Evolutionary conservation across 2,329 filamentous ascomycete genomes (phyloP).

Genomic region (Penicillium sp.): DNA sequence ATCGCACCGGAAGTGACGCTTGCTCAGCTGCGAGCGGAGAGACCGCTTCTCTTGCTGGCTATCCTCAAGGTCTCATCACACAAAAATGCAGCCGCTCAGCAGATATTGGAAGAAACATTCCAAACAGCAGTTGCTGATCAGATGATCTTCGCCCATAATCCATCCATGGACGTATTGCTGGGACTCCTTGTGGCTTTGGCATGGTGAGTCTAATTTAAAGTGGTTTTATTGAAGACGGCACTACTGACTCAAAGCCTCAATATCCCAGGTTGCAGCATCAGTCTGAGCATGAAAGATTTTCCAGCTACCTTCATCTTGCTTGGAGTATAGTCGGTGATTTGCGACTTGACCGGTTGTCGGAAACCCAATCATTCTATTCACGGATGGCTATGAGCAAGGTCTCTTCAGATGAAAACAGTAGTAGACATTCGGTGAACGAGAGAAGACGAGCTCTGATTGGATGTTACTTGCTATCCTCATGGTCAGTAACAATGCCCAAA

Average conservation of each 20-base stretch:
- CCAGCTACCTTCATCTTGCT: constrained; percentile 1
- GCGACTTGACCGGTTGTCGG: not conserved
- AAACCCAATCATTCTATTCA: not conserved
- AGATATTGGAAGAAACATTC: not conserved
- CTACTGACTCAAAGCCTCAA: not conserved
- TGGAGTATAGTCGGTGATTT: not conserved
- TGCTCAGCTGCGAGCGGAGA: not conserved
- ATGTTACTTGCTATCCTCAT: constrained; percentile 1
- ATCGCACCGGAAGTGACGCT: constrained; percentile 2
- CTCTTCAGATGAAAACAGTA: not conserved
- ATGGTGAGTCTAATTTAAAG: not conserved
- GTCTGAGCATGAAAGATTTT: not conserved
- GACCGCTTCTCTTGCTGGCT: constrained; percentile 1
- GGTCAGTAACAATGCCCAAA: not conserved
- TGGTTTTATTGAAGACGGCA: not conserved
- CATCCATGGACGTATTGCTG: not conserved
- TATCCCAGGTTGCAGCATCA: not conserved
- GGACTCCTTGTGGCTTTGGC: constrained; percentile 1
- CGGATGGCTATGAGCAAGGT: not conserved
- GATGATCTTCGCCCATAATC: constrained; percentile 1
- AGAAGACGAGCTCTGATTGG: constrained; percentile 2
- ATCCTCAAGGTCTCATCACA: not conserved
- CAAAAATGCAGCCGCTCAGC: not conserved
- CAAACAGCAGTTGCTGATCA: not conserved
- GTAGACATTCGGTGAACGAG: not conserved